Conservation (phyloP, 2,329 filamentous ascomycete genomes). For the Helotiales sp. region DNA sequence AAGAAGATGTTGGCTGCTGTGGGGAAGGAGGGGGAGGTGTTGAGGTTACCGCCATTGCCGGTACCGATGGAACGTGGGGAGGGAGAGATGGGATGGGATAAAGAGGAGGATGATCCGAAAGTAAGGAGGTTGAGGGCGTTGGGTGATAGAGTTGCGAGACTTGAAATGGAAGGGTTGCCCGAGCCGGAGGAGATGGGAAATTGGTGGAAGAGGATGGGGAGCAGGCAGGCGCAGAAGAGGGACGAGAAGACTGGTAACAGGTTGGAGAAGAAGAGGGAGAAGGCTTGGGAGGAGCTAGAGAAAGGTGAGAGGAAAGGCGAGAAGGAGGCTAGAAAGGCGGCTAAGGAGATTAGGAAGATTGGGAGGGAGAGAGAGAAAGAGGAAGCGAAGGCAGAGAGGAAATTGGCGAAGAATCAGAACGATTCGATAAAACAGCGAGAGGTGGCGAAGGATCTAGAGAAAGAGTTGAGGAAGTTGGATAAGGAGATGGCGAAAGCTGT, state of each 20-base stretch:
- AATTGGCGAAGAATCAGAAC: neutral
- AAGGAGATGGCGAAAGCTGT: neutral
- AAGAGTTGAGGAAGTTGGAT: constrained; percentile 6
- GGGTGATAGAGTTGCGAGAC: constrained; percentile 2
- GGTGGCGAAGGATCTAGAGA: neutral
- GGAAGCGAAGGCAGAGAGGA: neutral
- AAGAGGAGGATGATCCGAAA: constrained; percentile 1
- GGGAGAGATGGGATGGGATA: neutral
- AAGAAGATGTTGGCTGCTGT: constrained; percentile 9
- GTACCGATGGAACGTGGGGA: neutral
- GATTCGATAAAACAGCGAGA: neutral
- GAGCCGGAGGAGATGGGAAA: neutral
- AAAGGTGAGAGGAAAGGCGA: neutral
- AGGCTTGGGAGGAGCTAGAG: neutral
- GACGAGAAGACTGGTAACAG: constrained; percentile 6
- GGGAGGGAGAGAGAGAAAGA: neutral
- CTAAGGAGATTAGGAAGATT: constrained; percentile 1
- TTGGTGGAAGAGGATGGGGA: constrained; percentile 17
- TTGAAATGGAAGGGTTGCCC: constrained; percentile 6
- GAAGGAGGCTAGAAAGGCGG: neutral
- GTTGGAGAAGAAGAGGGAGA: neutral
- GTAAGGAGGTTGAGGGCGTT: constrained; percentile 6
- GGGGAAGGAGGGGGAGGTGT: neutral
- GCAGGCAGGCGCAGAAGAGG: constrained; percentile 10
- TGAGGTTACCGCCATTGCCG: neutral